phyloP scores from a whole-genome alignment of 2,329 filamentous ascomycete species.

The Arthrobotrys musiformis region DNA sequence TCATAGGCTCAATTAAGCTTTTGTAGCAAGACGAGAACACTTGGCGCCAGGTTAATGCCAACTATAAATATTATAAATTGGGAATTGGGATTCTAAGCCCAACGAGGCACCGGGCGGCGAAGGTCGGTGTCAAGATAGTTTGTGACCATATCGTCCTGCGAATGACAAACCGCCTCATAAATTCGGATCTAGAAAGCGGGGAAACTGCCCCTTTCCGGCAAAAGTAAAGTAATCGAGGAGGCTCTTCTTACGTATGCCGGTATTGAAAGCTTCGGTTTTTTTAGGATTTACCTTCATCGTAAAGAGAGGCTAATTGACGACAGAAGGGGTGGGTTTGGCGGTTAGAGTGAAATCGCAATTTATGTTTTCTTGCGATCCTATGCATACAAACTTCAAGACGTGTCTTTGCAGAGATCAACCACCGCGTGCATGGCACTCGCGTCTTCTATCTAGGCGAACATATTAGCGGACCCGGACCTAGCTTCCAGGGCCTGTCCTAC shows the following conservation, averaged over 20 bases:
- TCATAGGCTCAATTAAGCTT: no score
- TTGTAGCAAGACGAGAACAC: not conserved
- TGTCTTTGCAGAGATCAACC: constrained; percentile 56
- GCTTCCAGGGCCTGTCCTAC: not conserved
- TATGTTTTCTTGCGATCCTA: not conserved
- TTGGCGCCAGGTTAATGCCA: no score
- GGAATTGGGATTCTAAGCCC: not conserved
- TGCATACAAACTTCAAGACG: constrained; percentile 22
- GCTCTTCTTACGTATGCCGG: not conserved
- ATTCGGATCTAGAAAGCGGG: not conserved
- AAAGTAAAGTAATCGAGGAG: not conserved
- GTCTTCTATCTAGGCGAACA: constrained; percentile 7
- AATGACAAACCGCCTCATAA: not conserved
- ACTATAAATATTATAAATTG: not conserved
- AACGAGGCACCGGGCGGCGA: not conserved
- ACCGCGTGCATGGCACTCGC: constrained; percentile 25
- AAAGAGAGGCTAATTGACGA: not conserved
- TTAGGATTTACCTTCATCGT: not conserved
- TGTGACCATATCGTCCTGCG: not conserved
- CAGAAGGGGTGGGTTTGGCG: constrained; percentile 1
- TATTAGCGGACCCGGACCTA: constrained; percentile 1
- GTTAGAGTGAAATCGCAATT: constrained; percentile 4
- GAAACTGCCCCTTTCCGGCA: not conserved
- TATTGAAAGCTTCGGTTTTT: not conserved
- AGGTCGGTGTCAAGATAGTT: not conserved